phyloP scores from a whole-genome alignment of 495 filamentous ascomycete species.

The Copromyces sp. region DNA sequence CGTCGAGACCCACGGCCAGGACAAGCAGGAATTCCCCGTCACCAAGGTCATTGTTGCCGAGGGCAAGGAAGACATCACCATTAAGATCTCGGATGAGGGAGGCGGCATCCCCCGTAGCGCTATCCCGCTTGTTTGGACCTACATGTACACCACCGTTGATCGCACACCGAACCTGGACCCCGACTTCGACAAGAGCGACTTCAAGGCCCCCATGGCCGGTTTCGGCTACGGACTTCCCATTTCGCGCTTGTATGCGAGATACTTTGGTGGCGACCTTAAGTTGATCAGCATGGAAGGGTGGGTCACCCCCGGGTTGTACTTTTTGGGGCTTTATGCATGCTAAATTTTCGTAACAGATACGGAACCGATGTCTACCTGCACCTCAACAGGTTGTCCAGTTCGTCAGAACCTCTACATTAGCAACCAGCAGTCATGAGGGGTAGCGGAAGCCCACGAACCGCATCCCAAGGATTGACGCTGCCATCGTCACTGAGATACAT shows the following conservation, averaged over 20 bases:
- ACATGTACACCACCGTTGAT: conserved; percentile 99
- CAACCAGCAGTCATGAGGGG: conserved; percentile 95
- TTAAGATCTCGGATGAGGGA: conserved; percentile 94
- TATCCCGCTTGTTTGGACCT: conserved; percentile 97
- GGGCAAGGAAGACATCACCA: conserved; percentile 96
- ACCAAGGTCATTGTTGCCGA: conserved; percentile 96
- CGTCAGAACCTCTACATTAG: conserved; percentile 95
- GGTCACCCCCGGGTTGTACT: conserved; percentile 23
- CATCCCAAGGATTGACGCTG: conserved; percentile 83
- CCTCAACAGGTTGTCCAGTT: conserved; percentile 88
- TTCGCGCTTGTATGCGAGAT: conserved; percentile 84
- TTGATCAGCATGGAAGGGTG: conserved; percentile 99
- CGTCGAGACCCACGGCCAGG: conserved; percentile 89
- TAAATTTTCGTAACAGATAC: conserved; percentile 48
- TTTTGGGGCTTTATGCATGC: neutral
- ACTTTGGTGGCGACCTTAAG: conserved; percentile 95
- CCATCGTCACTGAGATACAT: conserved; percentile 37
- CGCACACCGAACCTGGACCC: conserved; percentile 89
- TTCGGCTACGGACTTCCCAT: conserved; percentile 96
- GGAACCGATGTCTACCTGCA: conserved; percentile 98
- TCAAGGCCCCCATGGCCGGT: conserved; percentile 98
- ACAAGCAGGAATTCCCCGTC: conserved; percentile 89
- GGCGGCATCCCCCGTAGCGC: conserved; percentile 85
- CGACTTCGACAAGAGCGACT: conserved; percentile 98
- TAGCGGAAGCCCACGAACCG: conserved; percentile 28